Evolutionary conservation across 2,329 filamentous ascomycete species (phyloP), one percentile per base, ranked within the genome.

Genomic region (Aureobasidium lini): DNA sequence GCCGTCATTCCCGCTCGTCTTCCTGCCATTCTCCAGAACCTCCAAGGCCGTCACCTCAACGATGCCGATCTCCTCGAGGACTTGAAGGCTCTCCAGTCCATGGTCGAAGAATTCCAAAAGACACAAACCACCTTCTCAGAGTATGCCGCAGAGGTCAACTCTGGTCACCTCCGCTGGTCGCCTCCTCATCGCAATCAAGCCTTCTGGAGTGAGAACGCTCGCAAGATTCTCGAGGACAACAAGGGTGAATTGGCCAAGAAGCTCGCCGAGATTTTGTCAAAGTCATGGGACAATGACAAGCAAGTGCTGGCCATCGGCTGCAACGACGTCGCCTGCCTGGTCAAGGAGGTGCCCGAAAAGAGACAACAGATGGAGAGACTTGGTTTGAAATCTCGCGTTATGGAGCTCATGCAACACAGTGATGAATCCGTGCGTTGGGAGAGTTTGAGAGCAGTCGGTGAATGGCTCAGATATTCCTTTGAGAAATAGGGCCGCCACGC

Each of bases 381-480:
- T 44, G 90, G 90, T 0, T 75, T 96, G 63, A 96, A 96, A 82
- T 84, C 83, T 16, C 82, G 90, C 65, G 87, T 96, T 62, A 95
- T 96, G 91, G 89, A 91, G 76, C 79, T 96, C 69, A 96, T 96
- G 92, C 86, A 84, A 68, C 90, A 95, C 70, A 81, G 85, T 61
- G 90, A 96, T 68, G 91, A 96, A 77, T 86, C 84, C 61, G 90
- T 96, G 48, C 81, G 92, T 69, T 96, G 91, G 90, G 92, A 96
- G 79, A 94, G 89, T 73, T 76, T 96, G 76, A 84, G 88, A 68
- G 91, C 92, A 15, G 84, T 96, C 42, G 86, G 87, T 18, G 87
- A 88, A 71, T 90, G 87, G 85, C 73, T 90, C 71, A 81, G 85
- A 66, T 89, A 89, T 76, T 87, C 79, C 62, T 85, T 86, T 72